Evolutionary conservation across 768 basidiomycete genomes (phyloP), one percentile per base, ranked within the genome.

Genomic region (Lanmaoa rubissima): DNA sequence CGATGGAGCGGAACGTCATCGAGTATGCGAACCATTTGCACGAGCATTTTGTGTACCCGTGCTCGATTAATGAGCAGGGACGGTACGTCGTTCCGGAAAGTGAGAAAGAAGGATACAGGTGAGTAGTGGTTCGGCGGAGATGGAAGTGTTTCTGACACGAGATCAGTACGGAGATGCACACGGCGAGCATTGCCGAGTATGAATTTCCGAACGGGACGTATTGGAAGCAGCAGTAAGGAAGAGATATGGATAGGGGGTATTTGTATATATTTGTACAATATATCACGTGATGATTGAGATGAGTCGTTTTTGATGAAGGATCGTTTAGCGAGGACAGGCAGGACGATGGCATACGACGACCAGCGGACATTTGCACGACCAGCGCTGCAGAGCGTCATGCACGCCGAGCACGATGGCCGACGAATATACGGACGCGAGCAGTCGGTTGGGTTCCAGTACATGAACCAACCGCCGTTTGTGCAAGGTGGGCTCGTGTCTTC

Each of bases 1-100:
- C 85, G 17, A 93, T 93, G 86, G 93, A 95, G 62, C 83, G 88
- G 55, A 95, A 95, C 72, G 93, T 95, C 2, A 83, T 96, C 34
- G 92, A 92, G 71, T 90, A 83, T 60, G 86, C 86, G 44, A 83
- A 91, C 66, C 94, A 95, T 69, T 76, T 95, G 42, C 93, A 98
- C 70, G 92, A 96, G 66, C 89, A 95, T 70, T 98, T 95, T 73
- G 75, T 86, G 42, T 83, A 84, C 55, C 91, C 92, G 3, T 90
- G 90, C 64, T 85, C 87, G 14, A 93, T 96, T 74, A 94, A 94
- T 74, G 58, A 71, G 9, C 78, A 79, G n/a, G 94, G 93, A 28
- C 78, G 91, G 32, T 96, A 96, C 71, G 91, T 92, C 63, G 90
- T 94, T 5, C 93, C 93, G 0, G 74, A 63, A 50, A 82, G 88